Evolutionary conservation across 805 yeast genomes (phyloP), one percentile per base, ranked within the genome.

Genomic region (Candida maesae): DNA sequence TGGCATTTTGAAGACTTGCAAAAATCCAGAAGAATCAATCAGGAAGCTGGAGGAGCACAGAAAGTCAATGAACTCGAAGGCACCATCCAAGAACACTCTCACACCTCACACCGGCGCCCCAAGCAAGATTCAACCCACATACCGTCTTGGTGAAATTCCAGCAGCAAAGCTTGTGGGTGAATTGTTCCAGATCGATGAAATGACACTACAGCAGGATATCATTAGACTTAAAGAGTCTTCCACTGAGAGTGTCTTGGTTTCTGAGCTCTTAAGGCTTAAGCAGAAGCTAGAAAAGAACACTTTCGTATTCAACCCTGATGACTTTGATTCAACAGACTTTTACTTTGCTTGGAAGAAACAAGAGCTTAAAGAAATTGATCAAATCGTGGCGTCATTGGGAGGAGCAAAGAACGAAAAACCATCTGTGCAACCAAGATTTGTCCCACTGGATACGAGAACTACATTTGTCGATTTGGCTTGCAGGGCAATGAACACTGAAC

Each of bases 151-250:
- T 0, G 86, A 82, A 45, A 75, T 83, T 61, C 74, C 77, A 15
- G 67, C 70, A 44, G 71, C 79, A 1, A 55, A 50, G n/a, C 60
- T 74, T 18, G 52, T 84, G 9, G 70, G 67, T 28, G 58, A 62
- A 3, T 39, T 83, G n/a, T 80, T 84, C 53, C 53, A 56, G 4
- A 65, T 77, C 3, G 76, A 77, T 36, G 67, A 63, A 3, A 49
- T 66, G 1, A 66, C 68, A 38, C 43, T 84, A 10, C 88, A 82
- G 52, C 71, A 68, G 30, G 86, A 79, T 52, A 59, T 81, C 2
- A 58, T 66, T 31, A 60, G 61, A 21, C 55, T 66, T 33, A 74
- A 71, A 45, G 67, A 63, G 15, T 20, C 54, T 2, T 64, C 76
- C 1, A 65, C 65, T 10, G 74, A 70, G 33, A 33, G 42, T 2